phyloP scores from a whole-genome alignment of 78 protist genomes.

The Cavenderia fasciculata region DNA sequence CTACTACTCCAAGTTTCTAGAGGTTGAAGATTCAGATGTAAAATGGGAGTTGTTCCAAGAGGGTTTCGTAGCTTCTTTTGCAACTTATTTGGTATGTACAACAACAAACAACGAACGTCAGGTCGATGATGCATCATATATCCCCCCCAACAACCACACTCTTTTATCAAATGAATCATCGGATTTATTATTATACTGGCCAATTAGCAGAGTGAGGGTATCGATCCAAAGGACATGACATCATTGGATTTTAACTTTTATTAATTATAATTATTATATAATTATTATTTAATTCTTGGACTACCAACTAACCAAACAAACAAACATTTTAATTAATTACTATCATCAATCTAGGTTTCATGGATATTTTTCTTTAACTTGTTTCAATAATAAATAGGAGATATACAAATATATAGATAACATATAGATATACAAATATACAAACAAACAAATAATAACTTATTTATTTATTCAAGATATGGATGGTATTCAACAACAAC shows the following conservation, averaged over 20 bases:
- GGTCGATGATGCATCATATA: no score
- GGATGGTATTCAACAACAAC: no score
- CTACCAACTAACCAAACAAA: no score
- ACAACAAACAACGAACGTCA: no score
- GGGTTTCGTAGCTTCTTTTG: constrained; percentile 58
- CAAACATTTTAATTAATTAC: neutral
- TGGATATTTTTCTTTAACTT: constrained; percentile 49
- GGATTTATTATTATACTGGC: no score
- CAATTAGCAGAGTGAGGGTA: no score
- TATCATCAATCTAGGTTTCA: constrained; percentile 8
- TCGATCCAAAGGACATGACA: no score
- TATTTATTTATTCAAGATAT: neutral
- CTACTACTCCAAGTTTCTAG: constrained; percentile 44
- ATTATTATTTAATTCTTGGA: neutral
- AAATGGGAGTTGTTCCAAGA: constrained; percentile 73
- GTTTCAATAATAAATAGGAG: constrained; percentile 23
- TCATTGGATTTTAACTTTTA: neutral
- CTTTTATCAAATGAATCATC: no score
- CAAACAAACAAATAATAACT: neutral
- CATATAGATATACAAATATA: neutral
- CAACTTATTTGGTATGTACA: constrained; percentile 38
- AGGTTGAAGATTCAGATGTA: constrained; percentile 40
- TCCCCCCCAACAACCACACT: no score
- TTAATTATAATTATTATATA: neutral
- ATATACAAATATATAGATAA: neutral